Percentiles rank a stretch among this genome's conserved stretches.
These are phyloP conservation scores for Cicer cuneatum DNA, from an alignment of 306 rosid species.

Conservation along the genomic window DNA sequence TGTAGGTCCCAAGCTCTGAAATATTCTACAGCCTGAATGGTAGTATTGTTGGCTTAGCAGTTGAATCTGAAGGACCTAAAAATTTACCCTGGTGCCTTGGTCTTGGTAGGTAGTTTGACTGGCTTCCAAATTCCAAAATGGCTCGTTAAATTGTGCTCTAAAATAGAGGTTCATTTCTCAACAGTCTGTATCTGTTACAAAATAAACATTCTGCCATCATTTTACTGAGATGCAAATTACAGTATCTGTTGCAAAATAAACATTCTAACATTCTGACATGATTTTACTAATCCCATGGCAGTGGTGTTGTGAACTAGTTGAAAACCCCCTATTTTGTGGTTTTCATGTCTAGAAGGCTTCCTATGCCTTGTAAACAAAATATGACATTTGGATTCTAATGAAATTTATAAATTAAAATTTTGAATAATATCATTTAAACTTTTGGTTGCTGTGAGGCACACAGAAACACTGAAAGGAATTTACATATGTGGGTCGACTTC, in stretches of 20 bases:
- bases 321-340: neutral
- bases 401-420: neutral
- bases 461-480: constrained; percentile 19
- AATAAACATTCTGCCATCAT: constrained; percentile 5
- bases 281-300: constrained; percentile 19
- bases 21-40: constrained; percentile 76
- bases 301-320: constrained; percentile 9
- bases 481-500: neutral
- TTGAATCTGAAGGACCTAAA: constrained; percentile 64
- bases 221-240: neutral
- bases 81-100: constrained; percentile 81
- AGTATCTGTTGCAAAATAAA: neutral
- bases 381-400: constrained; percentile 23
- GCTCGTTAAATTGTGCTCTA: constrained; percentile 2
- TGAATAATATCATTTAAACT: constrained; percentile 12
- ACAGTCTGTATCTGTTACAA: neutral
- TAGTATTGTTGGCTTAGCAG: constrained; percentile 85
- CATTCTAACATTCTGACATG: constrained; percentile 1
- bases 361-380: neutral
- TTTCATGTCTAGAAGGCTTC: constrained; percentile 14
- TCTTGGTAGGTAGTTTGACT: constrained; percentile 69
- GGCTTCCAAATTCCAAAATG: constrained; percentile 35
- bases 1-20: constrained; percentile 79
- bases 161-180: constrained; percentile 4
- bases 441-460: neutral